Percentiles rank a stretch among this genome's conserved stretches.
These are phyloP conservation scores for Blastomyces silverae DNA, from an alignment of 2,329 filamentous ascomycete species.

Conservation along the genomic window DNA sequence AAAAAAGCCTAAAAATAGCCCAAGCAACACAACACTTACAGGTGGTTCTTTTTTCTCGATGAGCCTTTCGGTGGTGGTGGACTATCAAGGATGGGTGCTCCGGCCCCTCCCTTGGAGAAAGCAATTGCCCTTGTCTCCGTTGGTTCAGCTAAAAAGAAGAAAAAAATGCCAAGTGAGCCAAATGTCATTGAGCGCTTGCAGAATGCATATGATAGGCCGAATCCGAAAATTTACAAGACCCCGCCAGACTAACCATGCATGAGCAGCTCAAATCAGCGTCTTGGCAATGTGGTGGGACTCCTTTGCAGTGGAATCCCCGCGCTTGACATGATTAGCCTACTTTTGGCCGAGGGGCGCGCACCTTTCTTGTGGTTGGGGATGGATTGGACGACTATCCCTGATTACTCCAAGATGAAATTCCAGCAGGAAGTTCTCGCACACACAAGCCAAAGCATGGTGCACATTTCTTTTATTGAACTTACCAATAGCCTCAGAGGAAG, in stretches of 20 bases:
- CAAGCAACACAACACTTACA: background rate
- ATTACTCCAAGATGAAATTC: background rate
- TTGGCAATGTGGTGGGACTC: background rate
- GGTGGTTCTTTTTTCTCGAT: background rate
- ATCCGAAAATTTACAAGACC: too few relatives aligned
- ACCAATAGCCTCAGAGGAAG: background rate
- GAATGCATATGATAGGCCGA: slow-evolving; percentile 9
- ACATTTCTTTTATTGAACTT: background rate
- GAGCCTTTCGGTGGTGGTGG: background rate
- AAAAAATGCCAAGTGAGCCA: background rate
- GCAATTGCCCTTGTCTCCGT: background rate
- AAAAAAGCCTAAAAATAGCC: background rate
- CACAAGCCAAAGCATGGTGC: background rate
- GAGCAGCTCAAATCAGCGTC: background rate
- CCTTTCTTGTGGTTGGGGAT: background rate
- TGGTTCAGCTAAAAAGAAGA: background rate
- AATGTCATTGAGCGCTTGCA: slow-evolving; percentile 11
- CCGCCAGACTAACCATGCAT: background rate
- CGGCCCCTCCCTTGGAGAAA: too few relatives aligned
- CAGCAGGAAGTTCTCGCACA: background rate
- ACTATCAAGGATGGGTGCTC: background rate
- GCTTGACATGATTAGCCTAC: background rate
- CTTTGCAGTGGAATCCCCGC: background rate
- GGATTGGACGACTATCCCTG: background rate
- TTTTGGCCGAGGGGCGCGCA: background rate